Base-by-base conservation (phyloP, 2,329 filamentous ascomycete species). In the Fusarium brevicatenulatum region DNA sequence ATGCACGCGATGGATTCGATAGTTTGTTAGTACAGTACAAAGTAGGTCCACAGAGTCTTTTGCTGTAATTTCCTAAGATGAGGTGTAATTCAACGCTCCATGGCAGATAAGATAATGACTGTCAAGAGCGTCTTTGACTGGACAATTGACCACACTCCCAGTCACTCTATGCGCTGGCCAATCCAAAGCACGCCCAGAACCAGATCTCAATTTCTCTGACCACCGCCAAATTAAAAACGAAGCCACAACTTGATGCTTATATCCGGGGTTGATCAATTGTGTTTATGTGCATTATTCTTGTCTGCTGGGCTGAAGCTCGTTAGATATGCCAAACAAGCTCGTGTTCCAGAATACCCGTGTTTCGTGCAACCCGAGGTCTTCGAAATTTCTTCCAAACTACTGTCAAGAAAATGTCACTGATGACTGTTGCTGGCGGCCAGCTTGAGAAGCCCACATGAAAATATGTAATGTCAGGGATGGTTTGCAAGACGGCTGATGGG, bases 31-130 rank as follows among this genome's bases (percentile, higher is more conserved):
- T 54, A 39, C 32, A 37, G 49, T 50, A 66, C 72, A 43, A 28
- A 13, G n/a, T 25, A 71, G 70, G 57, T 73, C 76, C 76, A 77
- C 59, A 66, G 54, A 71, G 44, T 56, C 23, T 70, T n/a, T 50
- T 57, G 62, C 50, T 55, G 73, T 56, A 78, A 78, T 78, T 78
- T 78, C 76, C 72, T 76, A 76, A 78, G 76, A 78, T 78, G 76
- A 78, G 72, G 47, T 66, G 64, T 60, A 78, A 76, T 77, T 73
- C 68, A 66, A 75, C 52, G 50, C 67, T 65, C 57, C 64, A 68
- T 59, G 65, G 40, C 39, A 70, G 59, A 66, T 62, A 64, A 69
- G 57, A 64, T 57, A 65, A 44, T n/a, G 42, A 49, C 55, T 61
- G 39, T 44, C 36, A 59, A 42, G 28, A 75, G 71, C 63, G 70